Percentiles rank a stretch among this genome's conserved stretches.
These are phyloP conservation scores for Periglandula ipomoeae DNA, from an alignment of 2,329 filamentous ascomycete genomes.

Conservation along the genomic window DNA sequence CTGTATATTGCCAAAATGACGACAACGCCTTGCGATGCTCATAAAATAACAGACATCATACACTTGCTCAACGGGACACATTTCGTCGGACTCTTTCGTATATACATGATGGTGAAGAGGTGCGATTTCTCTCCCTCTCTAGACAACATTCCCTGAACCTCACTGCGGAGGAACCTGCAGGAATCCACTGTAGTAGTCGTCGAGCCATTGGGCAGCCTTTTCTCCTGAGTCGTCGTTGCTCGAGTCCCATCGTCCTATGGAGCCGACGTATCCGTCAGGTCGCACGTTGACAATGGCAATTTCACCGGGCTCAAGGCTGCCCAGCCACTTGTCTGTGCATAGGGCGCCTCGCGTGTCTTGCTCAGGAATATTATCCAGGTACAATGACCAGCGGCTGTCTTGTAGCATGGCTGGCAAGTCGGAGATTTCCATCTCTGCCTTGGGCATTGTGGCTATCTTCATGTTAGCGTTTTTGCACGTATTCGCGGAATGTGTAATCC, in stretches of 20 bases:
- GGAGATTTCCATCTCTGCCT: constrained; percentile 54
- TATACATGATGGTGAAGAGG: neutral
- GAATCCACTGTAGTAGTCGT: constrained; percentile 45
- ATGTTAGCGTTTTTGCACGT: neutral
- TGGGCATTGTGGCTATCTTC: constrained; percentile 45
- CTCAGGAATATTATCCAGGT: constrained; percentile 55
- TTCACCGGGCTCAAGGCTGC: constrained; percentile 44
- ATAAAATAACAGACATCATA: neutral
- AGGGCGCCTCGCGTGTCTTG: constrained; percentile 40
- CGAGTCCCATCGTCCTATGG: constrained; percentile 45
- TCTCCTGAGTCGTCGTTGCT: constrained; percentile 40
- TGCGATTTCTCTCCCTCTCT: neutral
- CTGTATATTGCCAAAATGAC: neutral
- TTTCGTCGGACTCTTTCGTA: neutral
- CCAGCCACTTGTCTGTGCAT: constrained; percentile 63
- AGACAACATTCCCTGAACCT: neutral
- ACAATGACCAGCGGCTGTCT: constrained; percentile 62
- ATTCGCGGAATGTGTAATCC: neutral
- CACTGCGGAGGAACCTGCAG: constrained; percentile 36
- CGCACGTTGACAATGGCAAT: constrained; percentile 59
- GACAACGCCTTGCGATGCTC: neutral
- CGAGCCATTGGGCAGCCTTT: constrained; percentile 45
- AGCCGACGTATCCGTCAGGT: constrained; percentile 66
- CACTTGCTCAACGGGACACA: neutral
- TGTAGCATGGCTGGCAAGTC: constrained; percentile 54